Evolutionary conservation across 306 rosid species (phyloP), one percentile per base, ranked within the genome.

Genomic region (Rubus idaeus): DNA sequence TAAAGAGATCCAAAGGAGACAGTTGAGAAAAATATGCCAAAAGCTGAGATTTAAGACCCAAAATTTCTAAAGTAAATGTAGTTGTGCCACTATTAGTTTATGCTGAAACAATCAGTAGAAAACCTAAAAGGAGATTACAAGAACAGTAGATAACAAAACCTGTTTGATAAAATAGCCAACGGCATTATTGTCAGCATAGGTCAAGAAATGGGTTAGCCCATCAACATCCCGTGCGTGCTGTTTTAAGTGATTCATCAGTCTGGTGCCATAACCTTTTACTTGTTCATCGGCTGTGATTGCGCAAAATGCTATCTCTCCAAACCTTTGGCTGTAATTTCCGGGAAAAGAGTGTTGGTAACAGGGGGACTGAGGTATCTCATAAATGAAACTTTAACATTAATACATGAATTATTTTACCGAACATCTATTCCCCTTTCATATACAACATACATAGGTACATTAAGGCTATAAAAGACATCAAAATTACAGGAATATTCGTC

Each of bases 181-280:
- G 17, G 99, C 99, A 85, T 95, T 95, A 78, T 95, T 95, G 87
- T 95, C 99, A 51, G 99, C 99, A 77, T 95, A 95, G 10, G 99
- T 95, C 80, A 95, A 89, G 87, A 95, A 95, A 91, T 95, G 97
- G 45, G 97, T 95, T 79, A 95, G 86, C 74, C 99, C 99, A 80
- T 95, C 99, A 65, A 75, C 80, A 74, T 95, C 99, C 23, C 99
- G 94, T 18, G 97, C 97, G 79, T 84, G 84, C 85, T 90, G 97
- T 78, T 95, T 95, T 82, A 95, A 86, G 88, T 92, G 96, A 88
- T 95, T 95, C 99, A 95, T 95, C 88, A 95, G 80, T 84, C 97
- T 90, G 79, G 97, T 91, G 45, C 98, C 98, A 79, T 94, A 94
- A 77, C 98, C 98, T 88, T 90, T 94, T 75, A 94, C 98, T 91